Evolutionary conservation across 371 early-diverging fungal genomes (phyloP), one percentile per base, ranked within the genome.

Genomic region (Dipsacomyces acuminosporus): DNA sequence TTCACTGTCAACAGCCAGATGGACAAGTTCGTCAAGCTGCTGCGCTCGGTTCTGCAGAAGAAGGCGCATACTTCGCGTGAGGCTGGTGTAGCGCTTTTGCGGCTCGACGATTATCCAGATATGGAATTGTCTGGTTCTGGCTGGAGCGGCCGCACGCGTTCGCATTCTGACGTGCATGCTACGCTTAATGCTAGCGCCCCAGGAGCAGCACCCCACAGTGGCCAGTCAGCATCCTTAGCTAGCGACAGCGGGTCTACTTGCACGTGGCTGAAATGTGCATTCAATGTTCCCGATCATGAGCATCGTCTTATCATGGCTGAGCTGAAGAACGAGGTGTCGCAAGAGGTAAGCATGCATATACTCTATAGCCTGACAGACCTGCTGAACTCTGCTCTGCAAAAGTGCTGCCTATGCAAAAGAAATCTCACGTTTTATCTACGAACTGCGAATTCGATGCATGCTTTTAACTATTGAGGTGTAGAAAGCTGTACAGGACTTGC

Each of bases 21-120:
- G 35, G 43, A 47, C 19, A 56, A 56, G 22, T 66, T 71, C 36
- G 47, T 69, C 24, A 66, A 66, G 51, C 62, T 71, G 3, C 47
- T 71, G 8, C 58, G 70, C 13, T 34, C 51, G 6, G 56, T 69
- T 14, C 18, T 71, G 54, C 65, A 71, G 54, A 43, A 69, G 25
- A 61, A 70, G 48, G 65, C 64, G 9, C 65, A 60, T 35, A 51
- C 66, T 1, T 70, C 71, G 44, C 71, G 71, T 30, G 71, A 70
- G 33, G 71, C 71, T 2, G 71, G 71, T 2, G 24, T 56, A 18
- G 71, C 61, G 47, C 61, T 70, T 36, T 40, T 70, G 20, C 65
- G 56, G 44, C 51, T 70, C 33, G 71, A 70, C 38, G 71, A 70
- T 34, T 65, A 53, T 8, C 54, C 52, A 3, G 59, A 58, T 11